These are phyloP conservation scores for Favolaschia claudopus DNA, from an alignment of 768 basidiomycete genomes.

Conservation along the genomic window DNA sequence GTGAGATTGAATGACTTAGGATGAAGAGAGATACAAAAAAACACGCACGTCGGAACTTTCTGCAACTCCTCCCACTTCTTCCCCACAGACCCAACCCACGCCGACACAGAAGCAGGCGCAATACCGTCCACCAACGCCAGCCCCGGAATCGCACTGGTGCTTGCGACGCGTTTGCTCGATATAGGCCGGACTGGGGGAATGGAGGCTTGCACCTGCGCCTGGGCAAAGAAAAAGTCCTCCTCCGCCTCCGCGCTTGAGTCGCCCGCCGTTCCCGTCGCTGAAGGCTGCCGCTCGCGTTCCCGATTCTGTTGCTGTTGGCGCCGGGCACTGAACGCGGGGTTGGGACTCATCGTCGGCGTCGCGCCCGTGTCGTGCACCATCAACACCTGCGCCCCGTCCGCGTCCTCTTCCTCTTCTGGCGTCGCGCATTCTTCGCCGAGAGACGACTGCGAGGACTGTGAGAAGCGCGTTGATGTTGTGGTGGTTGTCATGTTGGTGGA, in stretches of 20 bases:
- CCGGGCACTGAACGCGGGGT: conserved; percentile 47
- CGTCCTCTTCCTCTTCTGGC: conserved; percentile 29
- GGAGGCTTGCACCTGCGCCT: conserved; percentile 4
- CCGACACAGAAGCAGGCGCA: conserved; percentile 36
- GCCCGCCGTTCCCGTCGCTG: conserved; percentile 7
- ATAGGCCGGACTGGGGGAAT: not conserved
- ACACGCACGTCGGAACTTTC: conserved; percentile 59
- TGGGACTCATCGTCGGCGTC: conserved; percentile 57
- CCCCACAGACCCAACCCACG: conserved; percentile 67
- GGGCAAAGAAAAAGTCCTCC: conserved; percentile 23
- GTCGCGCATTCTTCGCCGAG: conserved; percentile 41
- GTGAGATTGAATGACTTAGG: not conserved
- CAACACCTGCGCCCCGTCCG: conserved; percentile 41
- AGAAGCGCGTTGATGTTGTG: conserved; percentile 46
- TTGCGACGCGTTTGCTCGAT: conserved; percentile 14
- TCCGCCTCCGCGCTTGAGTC: conserved; percentile 24
- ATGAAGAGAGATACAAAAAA: not conserved
- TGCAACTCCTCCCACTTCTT: conserved; percentile 68
- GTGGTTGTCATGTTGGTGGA: conserved; percentile 20
- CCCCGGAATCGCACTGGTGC: conserved; percentile 22
- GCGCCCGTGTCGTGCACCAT: conserved; percentile 59
- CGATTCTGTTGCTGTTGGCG: too few species aligned
- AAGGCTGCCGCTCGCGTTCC: conserved; percentile 30
- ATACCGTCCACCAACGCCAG: conserved; percentile 41
- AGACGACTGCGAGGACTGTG: conserved; percentile 57